These are phyloP conservation scores for Kwoniella shivajii DNA, from an alignment of 1,284 basidiomycete species.

Conservation along the genomic window DNA sequence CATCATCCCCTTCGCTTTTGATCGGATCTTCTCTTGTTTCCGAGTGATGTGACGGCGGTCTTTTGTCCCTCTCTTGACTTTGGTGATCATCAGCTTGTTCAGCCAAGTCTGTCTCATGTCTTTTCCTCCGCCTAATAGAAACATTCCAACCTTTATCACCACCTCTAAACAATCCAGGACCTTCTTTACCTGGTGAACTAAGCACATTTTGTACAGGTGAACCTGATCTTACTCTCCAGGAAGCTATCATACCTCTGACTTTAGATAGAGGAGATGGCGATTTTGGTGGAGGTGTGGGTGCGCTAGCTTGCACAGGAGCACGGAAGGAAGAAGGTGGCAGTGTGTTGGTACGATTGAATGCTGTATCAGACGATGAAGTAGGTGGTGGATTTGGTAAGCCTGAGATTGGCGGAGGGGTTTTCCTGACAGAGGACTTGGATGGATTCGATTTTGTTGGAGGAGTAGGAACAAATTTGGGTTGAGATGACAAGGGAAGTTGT, in stretches of 20 bases:
- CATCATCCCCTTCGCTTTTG: not conserved
- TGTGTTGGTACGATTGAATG: not conserved
- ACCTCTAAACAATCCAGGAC: constrained; percentile 30
- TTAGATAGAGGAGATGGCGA: constrained; percentile 47
- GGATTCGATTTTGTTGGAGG: constrained; percentile 6
- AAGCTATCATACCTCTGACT: constrained; percentile 74
- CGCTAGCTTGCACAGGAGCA: not conserved
- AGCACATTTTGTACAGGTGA: constrained; percentile 61
- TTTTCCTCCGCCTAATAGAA: constrained; percentile 63
- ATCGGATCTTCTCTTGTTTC: not conserved
- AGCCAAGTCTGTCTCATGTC: constrained; percentile 52
- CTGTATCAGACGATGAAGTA: not conserved
- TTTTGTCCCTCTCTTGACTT: not conserved
- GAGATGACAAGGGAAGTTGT: constrained; percentile 10
- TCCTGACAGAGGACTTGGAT: not conserved
- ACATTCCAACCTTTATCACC: constrained; percentile 59
- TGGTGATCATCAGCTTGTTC: constrained; percentile 22
- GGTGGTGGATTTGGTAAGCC: constrained; percentile 1
- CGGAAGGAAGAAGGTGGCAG: constrained; percentile 5
- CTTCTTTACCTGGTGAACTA: constrained; percentile 54
- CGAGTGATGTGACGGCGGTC: not conserved
- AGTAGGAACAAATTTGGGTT: constrained; percentile 22
- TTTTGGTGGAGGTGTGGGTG: constrained; percentile 27
- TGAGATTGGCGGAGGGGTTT: not conserved
- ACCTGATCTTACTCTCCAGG: constrained; percentile 59